A percentile compares a stretch with the other conserved stretches of the same genome.
These are phyloP conservation scores for Colletotrichum australisinense DNA, from an alignment of 2,329 filamentous ascomycete species.

Conservation along the genomic window DNA sequence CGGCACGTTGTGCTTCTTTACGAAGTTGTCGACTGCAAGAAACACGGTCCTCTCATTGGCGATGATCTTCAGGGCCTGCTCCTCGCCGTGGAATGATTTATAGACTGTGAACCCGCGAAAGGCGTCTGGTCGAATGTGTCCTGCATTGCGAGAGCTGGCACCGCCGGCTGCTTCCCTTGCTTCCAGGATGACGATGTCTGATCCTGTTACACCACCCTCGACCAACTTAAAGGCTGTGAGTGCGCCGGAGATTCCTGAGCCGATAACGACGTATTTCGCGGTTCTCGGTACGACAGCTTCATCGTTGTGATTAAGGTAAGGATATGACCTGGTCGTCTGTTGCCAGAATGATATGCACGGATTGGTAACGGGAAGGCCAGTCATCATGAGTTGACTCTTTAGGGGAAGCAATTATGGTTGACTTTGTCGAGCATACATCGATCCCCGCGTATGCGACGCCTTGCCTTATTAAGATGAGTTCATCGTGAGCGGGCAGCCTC, in stretches of 20 bases:
- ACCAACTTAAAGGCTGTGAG: constrained; percentile 52
- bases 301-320: constrained; percentile 49
- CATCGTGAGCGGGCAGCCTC: background rate
- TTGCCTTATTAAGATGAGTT: background rate
- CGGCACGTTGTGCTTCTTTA: constrained; percentile 50
- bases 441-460: background rate
- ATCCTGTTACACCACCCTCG: constrained; percentile 45
- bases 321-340: constrained; percentile 39
- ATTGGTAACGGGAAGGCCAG: background rate
- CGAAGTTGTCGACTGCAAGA: constrained; percentile 52
- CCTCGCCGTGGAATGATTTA: background rate
- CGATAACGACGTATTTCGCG: constrained; percentile 51
- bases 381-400: background rate
- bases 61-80: background rate
- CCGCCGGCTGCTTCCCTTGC: constrained; percentile 56
- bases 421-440: background rate
- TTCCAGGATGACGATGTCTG: constrained; percentile 53
- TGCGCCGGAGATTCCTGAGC: constrained; percentile 55
- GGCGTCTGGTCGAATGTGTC: constrained; percentile 56
- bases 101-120: constrained; percentile 55
- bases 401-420: background rate
- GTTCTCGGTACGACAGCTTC: constrained; percentile 42
- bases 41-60: constrained; percentile 12
- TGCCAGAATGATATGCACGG: constrained; percentile 47
- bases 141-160: constrained; percentile 57